Evolutionary conservation across 2,329 filamentous ascomycete species (phyloP).

Genomic region (Apiospora saccharicola): DNA sequence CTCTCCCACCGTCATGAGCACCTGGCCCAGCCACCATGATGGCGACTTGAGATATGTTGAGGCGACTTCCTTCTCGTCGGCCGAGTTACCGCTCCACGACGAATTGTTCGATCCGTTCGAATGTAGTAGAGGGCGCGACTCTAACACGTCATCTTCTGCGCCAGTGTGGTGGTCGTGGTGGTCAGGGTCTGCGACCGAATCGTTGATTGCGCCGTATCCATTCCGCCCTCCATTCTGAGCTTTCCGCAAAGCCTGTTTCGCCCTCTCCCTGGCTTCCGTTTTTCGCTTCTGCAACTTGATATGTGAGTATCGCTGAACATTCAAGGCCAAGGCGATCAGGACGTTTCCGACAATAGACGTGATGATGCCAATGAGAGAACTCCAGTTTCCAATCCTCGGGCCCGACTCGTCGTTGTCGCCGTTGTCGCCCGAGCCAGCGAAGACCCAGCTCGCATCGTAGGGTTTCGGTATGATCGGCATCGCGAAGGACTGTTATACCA

Average conservation of each 20-base stretch:
- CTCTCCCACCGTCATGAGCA: conserved; percentile 92
- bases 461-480: conserved; percentile 29
- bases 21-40: conserved; percentile 95
- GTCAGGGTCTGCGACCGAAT: conserved; percentile 38
- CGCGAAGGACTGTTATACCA: not conserved
- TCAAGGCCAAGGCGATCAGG: conserved; percentile 92
- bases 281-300: conserved; percentile 80
- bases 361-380: conserved; percentile 91
- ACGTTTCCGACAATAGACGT: conserved; percentile 93
- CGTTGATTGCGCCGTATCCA: conserved; percentile 40
- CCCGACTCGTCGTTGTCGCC: conserved; percentile 42
- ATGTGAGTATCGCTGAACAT: conserved; percentile 96
- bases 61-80: conserved; percentile 49
- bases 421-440: conserved; percentile 28
- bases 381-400: conserved; percentile 74
- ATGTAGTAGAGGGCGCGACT: conserved; percentile 60
- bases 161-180: conserved; percentile 42
- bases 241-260: conserved; percentile 61
- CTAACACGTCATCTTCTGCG: conserved; percentile 44
- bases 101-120: conserved; percentile 57
- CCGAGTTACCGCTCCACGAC: conserved; percentile 46
- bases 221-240: conserved; percentile 42
- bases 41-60: conserved; percentile 87
- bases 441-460: conserved; percentile 31
- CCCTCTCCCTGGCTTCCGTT: conserved; percentile 62